A percentile compares a stretch with the other conserved stretches of the same genome.
Conservation (phyloP, 164 flowering plant species). For the Chimonanthus praecox region DNA sequence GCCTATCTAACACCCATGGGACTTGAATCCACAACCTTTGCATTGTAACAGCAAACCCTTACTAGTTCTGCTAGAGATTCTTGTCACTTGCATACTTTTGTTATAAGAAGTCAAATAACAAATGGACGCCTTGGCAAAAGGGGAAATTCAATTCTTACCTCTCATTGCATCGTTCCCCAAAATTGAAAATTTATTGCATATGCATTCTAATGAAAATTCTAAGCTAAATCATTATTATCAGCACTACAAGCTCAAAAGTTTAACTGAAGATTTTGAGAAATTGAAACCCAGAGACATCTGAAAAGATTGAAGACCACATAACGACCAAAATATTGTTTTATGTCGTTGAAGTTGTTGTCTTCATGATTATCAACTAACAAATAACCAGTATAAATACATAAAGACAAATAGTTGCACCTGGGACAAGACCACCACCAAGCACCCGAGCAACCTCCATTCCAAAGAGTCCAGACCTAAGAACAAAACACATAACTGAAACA, state of each 20-base stretch:
- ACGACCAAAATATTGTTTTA: no score
- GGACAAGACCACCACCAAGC: conserved; percentile 98
- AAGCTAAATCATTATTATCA: neutral
- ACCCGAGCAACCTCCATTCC: conserved; percentile 88
- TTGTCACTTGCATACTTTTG: no score
- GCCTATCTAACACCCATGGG: no score
- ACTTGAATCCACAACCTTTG: no score
- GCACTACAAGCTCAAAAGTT: neutral
- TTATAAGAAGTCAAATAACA: neutral
- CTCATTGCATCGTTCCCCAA: neutral
- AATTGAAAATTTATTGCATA: neutral
- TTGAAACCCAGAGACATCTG: neutral
- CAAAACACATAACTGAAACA: conserved; percentile 4
- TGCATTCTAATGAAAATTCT: neutral
- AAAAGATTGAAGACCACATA: neutral
- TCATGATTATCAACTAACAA: no score
- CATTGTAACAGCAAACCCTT: no score
- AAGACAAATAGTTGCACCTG: conserved; percentile 41
- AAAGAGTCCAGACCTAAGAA: conserved; percentile 61
- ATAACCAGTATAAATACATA: no score
- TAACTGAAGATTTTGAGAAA: neutral
- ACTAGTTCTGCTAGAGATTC: no score
- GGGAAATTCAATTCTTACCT: neutral
- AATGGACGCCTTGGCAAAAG: neutral
- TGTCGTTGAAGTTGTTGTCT: no score